A percentile compares a stretch with the other conserved stretches of the same genome.
Conservation (phyloP, 257 asterid genomes). For the Gynochthodes officinalis region DNA sequence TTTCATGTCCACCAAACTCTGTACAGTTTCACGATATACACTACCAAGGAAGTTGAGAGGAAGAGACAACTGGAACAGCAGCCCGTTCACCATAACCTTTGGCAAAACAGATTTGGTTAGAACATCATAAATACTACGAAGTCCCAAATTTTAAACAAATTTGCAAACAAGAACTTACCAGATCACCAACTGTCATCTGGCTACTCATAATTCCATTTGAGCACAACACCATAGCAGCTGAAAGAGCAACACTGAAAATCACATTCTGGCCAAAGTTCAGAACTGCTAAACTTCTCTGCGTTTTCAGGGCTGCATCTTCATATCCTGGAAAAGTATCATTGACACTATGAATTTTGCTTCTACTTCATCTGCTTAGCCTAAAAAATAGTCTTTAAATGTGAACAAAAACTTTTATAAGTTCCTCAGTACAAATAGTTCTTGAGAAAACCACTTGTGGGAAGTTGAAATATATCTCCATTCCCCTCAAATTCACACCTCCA, state of each 20-base stretch:
- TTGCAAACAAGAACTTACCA: constrained; percentile 46
- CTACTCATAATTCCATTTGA: constrained; percentile 84
- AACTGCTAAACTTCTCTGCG: constrained; percentile 86
- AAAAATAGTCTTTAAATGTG: no score
- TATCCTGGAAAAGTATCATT: constrained; percentile 54
- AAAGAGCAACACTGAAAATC: constrained; percentile 82
- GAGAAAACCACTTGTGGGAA: neutral
- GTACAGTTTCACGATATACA: constrained; percentile 91
- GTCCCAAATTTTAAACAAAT: neutral
- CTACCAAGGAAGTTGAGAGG: constrained; percentile 97
- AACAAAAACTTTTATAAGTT: no score
- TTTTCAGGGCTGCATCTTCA: constrained; percentile 90
- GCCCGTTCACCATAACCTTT: constrained; percentile 97
- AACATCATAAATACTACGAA: constrained; percentile 3
- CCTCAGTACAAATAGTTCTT: neutral
- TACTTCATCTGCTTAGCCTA: no score
- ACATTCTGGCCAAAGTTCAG: constrained; percentile 93
- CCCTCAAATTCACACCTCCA: neutral
- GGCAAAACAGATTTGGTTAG: constrained; percentile 20
- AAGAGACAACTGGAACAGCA: constrained; percentile 93
- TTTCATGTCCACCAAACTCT: constrained; percentile 90
- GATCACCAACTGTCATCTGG: constrained; percentile 93
- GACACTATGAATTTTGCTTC: constrained; percentile 10
- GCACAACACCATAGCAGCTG: constrained; percentile 90
- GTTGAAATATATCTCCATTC: neutral